Base-by-base conservation (phyloP, 2,329 filamentous ascomycete species). In the Ceratocystis alfenasii region DNA sequence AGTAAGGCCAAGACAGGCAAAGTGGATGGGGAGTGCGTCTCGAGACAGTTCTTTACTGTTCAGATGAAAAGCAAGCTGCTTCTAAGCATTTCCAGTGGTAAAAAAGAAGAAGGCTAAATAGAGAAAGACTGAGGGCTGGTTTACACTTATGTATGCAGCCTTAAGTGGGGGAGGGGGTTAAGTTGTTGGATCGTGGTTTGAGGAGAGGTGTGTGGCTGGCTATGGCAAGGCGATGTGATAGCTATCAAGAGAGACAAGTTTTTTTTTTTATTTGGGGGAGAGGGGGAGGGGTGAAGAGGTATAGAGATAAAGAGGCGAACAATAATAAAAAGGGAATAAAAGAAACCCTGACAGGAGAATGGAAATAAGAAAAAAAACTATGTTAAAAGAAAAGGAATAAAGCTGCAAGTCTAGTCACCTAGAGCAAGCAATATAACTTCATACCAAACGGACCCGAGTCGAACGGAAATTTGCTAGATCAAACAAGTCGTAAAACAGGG, bases 121-220 rank as follows among this genome's bases (percentile, higher is more conserved):
- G 44, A 36, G 46, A 10, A 41, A 36, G 28, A 45, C 28, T 20
- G 33, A 55, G 20, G 44, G 28, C 59, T 55, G 62, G 44, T 41
- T 53, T 62, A 30, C 63, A 44, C 36, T 41, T 45, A 63, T 45
- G 45, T 53, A 53, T 53, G 48, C 48, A 53, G 48, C 20, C 48
- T 53, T 28, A 28, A 53, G 48, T 53, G 48, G 48, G 61, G 22
- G 44, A 20, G 48, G 61, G 22, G 44, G 17, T 33, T 12, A 63
- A n/a, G 33, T n/a, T 15, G 15, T 20, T 17, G 22, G 44, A 45
- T 45, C 44, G 61, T 63, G 48, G 25, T 53, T 53, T 45, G 59
- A 15, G 20, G 20, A 12, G 41, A 61, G 41, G 48, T 4, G 48
- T 12, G 20, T 36, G 33, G 33, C 33, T 36, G 33, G 7, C 48